Base-by-base conservation (phyloP, 2,329 filamentous ascomycete species). In the Alternaria novae-zelandiae region DNA sequence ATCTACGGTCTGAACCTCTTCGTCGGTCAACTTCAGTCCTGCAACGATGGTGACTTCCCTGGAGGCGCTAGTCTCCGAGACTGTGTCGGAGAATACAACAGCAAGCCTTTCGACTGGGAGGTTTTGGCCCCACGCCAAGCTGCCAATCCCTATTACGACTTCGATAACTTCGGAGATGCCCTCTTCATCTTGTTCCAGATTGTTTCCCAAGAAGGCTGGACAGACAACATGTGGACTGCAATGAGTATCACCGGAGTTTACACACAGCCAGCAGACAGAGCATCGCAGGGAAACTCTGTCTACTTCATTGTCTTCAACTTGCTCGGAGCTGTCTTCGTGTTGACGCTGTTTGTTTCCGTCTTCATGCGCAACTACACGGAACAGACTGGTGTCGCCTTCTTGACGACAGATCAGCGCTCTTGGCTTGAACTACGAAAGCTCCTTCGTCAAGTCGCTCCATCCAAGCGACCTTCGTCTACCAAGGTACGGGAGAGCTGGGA, bases 301-400 rank as follows among this genome's bases (percentile, higher is more conserved):
- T 99, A 97, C 84, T 97, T 99, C 78, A 89, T 99, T 59, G 86
- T 95, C 5, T 99, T 98, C 88, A 99, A 99, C 81, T 87, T 99
- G 77, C 86, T 99, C 72, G 94, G 94, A 30, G 96, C 96, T 0
- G 95, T 99, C 68, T 99, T 99, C 81, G 91, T 99, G 65, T 86
- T 99, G 76, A 99, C 96, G 1, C 84, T 99, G 76, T 99, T 99
- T 80, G 96, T 99, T 51, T 98, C 96, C 60, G 96, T 99, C 65
- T 99, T 99, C 80, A 99, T 99, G 96, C 93, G 96, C 65, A 99
- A 97, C 79, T 99, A 99, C 81, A 99, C 96, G 0, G 96, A 99
- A 81, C 94, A 98, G 81, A 99, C 96, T 0, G 96, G 96, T 2
- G 96, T 99, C 46, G 96, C 96, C 3, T 99, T 95, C 78, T 83